Evolutionary conservation across 23 red algal genomes (phyloP).

Genomic region (Gracilaria vermiculophylla): DNA sequence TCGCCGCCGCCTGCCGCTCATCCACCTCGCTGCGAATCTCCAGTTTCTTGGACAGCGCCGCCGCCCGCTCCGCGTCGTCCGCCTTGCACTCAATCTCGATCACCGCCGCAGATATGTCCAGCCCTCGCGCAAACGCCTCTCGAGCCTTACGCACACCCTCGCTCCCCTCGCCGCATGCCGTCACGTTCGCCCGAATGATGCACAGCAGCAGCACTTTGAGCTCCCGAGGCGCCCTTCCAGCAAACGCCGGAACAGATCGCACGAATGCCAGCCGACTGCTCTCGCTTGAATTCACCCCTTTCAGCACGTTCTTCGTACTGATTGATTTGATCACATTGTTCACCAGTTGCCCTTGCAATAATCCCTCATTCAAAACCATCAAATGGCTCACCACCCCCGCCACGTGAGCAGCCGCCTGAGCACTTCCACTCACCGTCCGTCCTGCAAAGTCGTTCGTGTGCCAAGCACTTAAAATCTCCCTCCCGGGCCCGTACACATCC

Average conservation of each 20-base stretch:
- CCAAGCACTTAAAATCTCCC: slow-evolving; percentile 32
- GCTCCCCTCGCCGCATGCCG: background rate
- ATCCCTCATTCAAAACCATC: slow-evolving; percentile 30
- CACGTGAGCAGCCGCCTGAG: slow-evolving; percentile 60
- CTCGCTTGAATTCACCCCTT: slow-evolving; percentile 13
- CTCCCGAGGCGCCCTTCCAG: background rate
- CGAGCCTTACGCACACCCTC: background rate
- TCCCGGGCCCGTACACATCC: slow-evolving; percentile 63
- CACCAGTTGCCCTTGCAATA: background rate
- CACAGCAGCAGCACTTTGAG: slow-evolving; percentile 16
- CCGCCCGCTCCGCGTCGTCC: background rate
- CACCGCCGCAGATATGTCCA: background rate
- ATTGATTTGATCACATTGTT: slow-evolving; percentile 56
- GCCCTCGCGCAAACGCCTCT: slow-evolving; percentile 3
- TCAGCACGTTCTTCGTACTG: slow-evolving; percentile 40
- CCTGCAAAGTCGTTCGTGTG: slow-evolving; percentile 34
- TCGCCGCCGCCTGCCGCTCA: slow-evolving; percentile 16
- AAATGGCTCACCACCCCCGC: slow-evolving; percentile 53
- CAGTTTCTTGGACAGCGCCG: background rate
- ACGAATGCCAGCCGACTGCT: slow-evolving; percentile 32
- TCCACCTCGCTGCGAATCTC: slow-evolving; percentile 29
- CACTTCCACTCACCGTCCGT: slow-evolving; percentile 40
- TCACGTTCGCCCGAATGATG: slow-evolving; percentile 19
- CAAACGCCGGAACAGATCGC: slow-evolving; percentile 31
- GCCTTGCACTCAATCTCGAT: slow-evolving; percentile 8